Percentiles rank a stretch among this genome's conserved stretches.
Evolutionary conservation across 2,329 filamentous ascomycete species (phyloP).

Genomic region (Diaporthe helianthi): DNA sequence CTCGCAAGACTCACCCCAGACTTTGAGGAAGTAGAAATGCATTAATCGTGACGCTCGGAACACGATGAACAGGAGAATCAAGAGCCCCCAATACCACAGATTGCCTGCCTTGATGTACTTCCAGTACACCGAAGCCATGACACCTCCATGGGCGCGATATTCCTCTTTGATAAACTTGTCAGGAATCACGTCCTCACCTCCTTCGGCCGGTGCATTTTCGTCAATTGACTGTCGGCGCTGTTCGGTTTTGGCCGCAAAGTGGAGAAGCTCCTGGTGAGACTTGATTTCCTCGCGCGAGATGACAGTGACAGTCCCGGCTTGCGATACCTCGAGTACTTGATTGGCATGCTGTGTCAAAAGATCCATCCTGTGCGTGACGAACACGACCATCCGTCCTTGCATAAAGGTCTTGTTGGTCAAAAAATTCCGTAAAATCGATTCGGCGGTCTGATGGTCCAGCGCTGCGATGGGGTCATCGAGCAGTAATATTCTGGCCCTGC

Average conservation of each 20-base stretch:
- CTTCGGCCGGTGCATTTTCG: conserved; percentile 37
- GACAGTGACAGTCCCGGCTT: conserved; percentile 44
- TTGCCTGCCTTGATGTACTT: conserved; percentile 84
- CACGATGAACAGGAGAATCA: conserved; percentile 67
- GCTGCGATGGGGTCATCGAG: conserved; percentile 70
- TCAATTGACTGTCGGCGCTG: conserved; percentile 43
- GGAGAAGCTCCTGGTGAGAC: conserved; percentile 50
- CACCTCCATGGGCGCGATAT: conserved; percentile 74
- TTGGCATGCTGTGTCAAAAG: conserved; percentile 76
- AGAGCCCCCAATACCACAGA: conserved; percentile 72
- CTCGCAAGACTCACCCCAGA: conserved; percentile 82
- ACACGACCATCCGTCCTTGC: conserved; percentile 73
- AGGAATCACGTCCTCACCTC: conserved; percentile 46
- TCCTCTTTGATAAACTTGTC: conserved; percentile 82
- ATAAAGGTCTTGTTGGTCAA: conserved; percentile 49
- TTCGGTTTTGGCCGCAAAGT: conserved; percentile 44
- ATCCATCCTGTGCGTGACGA: conserved; percentile 82
- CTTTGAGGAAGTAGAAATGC: conserved; percentile 82
- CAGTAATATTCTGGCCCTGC: conserved; percentile 61
- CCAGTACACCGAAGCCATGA: conserved; percentile 80
- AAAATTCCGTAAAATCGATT: conserved; percentile 65
- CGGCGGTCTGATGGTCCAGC: conserved; percentile 68
- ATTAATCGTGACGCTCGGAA: conserved; percentile 71
- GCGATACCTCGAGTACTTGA: conserved; percentile 74
- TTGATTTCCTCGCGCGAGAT: conserved; percentile 40